phyloP scores from a whole-genome alignment of 2,329 filamentous ascomycete genomes.

The Delphinella strobiligena region DNA sequence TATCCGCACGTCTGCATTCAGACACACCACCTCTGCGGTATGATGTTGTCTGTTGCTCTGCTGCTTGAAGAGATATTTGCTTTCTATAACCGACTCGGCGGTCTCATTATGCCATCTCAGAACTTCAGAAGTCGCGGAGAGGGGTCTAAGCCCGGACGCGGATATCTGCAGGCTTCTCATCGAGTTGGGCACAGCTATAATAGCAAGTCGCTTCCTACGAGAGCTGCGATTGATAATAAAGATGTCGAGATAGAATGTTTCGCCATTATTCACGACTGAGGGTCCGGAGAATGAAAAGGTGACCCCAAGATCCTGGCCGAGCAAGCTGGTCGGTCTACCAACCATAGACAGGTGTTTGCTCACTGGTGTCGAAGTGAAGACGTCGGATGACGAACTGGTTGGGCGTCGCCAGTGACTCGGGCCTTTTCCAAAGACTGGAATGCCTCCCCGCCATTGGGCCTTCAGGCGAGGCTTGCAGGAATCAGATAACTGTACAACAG shows the following conservation, averaged over 20 bases:
- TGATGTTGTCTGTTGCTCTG: conserved; percentile 30
- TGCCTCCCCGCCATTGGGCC: conserved; percentile 10
- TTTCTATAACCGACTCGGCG: conserved; percentile 15
- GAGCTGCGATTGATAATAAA: conserved; percentile 61
- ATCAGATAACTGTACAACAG: conserved; percentile 44
- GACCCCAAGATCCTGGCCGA: conserved; percentile 49
- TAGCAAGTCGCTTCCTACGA: conserved; percentile 52
- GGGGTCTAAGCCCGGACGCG: background rate
- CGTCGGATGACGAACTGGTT: background rate
- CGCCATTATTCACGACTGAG: conserved; percentile 46
- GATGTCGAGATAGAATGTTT: conserved; percentile 59
- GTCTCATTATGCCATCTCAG: conserved; percentile 21
- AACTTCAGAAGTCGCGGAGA: background rate
- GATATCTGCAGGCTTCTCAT: conserved; percentile 19
- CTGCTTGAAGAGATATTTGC: conserved; percentile 3
- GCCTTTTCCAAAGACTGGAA: conserved; percentile 1
- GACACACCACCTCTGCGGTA: conserved; percentile 53
- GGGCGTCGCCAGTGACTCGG: background rate
- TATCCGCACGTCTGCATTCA: conserved; percentile 60
- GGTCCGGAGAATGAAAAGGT: conserved; percentile 63
- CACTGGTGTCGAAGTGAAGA: background rate
- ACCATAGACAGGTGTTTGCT: conserved; percentile 4
- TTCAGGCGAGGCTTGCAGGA: conserved; percentile 33
- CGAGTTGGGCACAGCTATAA: conserved; percentile 55
- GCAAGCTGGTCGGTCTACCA: background rate